Percentiles rank a stretch among this genome's conserved stretches.
These are phyloP conservation scores for Garcileccinum viscosum DNA, from an alignment of 1,284 basidiomycete genomes.

Conservation along the genomic window DNA sequence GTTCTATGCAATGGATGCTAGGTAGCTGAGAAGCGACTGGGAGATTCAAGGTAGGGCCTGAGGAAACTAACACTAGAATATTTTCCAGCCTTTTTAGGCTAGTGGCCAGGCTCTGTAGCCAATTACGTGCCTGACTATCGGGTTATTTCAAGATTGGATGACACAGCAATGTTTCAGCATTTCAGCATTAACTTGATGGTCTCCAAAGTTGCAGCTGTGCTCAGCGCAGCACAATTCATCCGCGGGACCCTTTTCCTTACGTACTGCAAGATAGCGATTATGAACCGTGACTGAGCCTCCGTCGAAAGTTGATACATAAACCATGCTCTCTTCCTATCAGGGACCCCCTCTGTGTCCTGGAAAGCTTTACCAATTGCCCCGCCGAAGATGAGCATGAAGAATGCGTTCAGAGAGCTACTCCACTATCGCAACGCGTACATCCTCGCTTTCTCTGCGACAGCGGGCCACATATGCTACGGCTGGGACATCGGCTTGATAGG, in stretches of 20 bases:
- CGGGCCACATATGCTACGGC: conserved; percentile 53
- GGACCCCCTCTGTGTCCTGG: background rate
- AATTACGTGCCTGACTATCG: background rate
- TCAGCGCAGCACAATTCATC: background rate
- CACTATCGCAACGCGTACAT: conserved; percentile 53
- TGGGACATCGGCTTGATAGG: conserved; percentile 54
- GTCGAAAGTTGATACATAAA: background rate
- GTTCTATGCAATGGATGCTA: no score
- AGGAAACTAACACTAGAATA: background rate
- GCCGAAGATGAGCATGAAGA: conserved; percentile 32
- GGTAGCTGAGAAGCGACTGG: background rate
- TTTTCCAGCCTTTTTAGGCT: background rate
- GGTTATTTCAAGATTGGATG: background rate
- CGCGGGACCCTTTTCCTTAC: background rate
- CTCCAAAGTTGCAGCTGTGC: background rate
- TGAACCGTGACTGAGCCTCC: no score
- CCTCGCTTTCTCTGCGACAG: conserved; percentile 52
- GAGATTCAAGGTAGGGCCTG: background rate
- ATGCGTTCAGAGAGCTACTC: conserved; percentile 36
- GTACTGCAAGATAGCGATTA: background rate
- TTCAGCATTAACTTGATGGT: background rate
- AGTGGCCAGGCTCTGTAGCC: background rate
- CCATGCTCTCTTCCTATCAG: background rate
- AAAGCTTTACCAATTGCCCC: background rate
- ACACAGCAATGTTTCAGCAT: background rate